Evolutionary conservation across 2,329 filamentous ascomycete genomes (phyloP).

Genomic region (Cordyceps cicadae): DNA sequence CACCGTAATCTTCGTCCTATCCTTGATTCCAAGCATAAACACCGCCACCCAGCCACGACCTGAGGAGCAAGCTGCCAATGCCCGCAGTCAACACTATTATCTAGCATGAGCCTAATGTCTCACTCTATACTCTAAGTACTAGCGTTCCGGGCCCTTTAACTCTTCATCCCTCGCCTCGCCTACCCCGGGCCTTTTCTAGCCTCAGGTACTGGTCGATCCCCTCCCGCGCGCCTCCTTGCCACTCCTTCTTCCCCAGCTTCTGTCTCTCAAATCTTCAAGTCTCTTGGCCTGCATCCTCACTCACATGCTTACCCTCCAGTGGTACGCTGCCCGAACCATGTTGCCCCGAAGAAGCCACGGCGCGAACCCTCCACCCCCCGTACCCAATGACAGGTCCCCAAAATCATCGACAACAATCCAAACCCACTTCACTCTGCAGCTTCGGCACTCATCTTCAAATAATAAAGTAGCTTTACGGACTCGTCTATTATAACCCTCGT

Average conservation of each 20-base stretch:
- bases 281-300: not conserved
- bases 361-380: not conserved
- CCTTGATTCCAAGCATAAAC: not conserved
- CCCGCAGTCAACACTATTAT: not conserved
- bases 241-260: not conserved
- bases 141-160: not conserved
- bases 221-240: not conserved
- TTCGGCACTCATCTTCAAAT: not conserved
- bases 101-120: not conserved
- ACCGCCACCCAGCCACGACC: not conserved
- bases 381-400: not conserved
- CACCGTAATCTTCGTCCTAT: not conserved
- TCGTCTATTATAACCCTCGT: not conserved
- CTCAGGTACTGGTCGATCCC: conserved; percentile 3
- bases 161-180: not conserved
- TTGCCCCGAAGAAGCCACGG: not conserved
- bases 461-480: not conserved
- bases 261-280: not conserved
- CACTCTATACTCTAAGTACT: not conserved
- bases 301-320: not conserved
- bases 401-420: not conserved
- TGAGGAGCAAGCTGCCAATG: not conserved
- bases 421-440: conserved; percentile 3
- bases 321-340: not conserved
- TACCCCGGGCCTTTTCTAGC: not conserved